Base-by-base conservation (phyloP, 305 asterid genomes). In the Rubia tinctorum region DNA sequence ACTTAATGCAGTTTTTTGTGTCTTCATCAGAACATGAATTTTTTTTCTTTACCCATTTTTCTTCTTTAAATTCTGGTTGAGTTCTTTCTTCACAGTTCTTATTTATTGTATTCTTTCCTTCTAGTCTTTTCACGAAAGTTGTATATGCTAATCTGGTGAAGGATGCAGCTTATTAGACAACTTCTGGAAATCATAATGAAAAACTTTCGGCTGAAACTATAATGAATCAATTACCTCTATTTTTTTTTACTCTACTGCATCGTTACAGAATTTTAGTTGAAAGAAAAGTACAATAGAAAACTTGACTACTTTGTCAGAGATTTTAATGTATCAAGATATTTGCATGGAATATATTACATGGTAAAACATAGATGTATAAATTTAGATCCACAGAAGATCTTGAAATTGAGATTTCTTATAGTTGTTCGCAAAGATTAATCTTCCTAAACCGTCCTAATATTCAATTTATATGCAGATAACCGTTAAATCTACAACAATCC, bases 71-170 rank as follows among this genome's bases (percentile, higher is more conserved):
- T 64, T 43, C 82, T 23, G 80, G 81, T 75, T 84, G 88, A 74
- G 81, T 75, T 23, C 77, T 88, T 81, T 91, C 94, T 73, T 84
- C 89, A 58, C 82, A 79, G 72, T 73, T 80, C 76, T 81, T 86
- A 80, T 85, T 89, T 71, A 88, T 80, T 68, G 92, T 78, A 73
- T 1, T 79, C 83, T 79, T 89, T 95, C 78, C 88, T 86, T 88
- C 90, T 92, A 71, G 88, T 73, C 72, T 73, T 90, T 82, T 86
- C 93, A 78, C 92, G 82, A 79, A 92, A 95, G 68, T 80, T 84
- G 78, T 92, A 86, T 82, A 95, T 90, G 77, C 96, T 86, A 72
- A 73, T 96, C 99, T 95, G 94, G 78, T 66, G 72, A 64, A 72
- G 67, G 73, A 82, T 75, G 34, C 75, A 71, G 73, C 70, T 64